Conservation (phyloP, 805 yeast genomes). For the Pichia nanzhaoensis region DNA sequence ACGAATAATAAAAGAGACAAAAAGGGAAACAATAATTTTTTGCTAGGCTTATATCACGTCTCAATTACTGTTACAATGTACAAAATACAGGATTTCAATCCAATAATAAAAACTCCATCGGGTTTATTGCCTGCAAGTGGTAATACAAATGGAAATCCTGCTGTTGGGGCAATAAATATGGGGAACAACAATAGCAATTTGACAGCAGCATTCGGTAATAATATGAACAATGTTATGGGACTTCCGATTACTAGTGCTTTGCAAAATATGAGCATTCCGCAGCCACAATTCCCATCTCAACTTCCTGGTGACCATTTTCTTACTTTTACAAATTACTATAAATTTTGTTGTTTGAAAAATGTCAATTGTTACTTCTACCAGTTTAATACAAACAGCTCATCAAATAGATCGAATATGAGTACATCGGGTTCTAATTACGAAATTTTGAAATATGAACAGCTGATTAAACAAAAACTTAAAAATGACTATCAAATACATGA, state of each 20-base stretch:
- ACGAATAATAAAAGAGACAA: no score
- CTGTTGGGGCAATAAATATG: neutral
- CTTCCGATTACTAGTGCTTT: neutral
- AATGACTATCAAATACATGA: slow-evolving; percentile 27
- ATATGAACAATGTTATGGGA: neutral
- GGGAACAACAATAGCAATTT: neutral
- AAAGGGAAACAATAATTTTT: no score
- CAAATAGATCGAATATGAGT: slow-evolving; percentile 7
- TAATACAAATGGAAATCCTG: neutral
- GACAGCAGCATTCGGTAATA: neutral
- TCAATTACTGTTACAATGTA: slow-evolving; percentile 8
- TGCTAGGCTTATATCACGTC: no score
- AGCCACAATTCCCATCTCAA: neutral
- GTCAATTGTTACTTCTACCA: slow-evolving; percentile 30
- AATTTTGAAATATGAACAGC: slow-evolving; percentile 24
- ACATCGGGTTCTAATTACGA: slow-evolving; percentile 20
- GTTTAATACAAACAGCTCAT: slow-evolving; percentile 10
- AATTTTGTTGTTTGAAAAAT: slow-evolving; percentile 22
- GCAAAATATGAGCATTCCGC: neutral
- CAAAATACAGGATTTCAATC: slow-evolving; percentile 16
- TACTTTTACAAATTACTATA: slow-evolving; percentile 28
- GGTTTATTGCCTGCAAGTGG: neutral
- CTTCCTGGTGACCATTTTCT: slow-evolving; percentile 17
- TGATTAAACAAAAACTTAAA: slow-evolving; percentile 21
- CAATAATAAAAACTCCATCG: slow-evolving; percentile 12